Conservation (phyloP, 306 rosid species). For the Sesbania bispinosa region DNA sequence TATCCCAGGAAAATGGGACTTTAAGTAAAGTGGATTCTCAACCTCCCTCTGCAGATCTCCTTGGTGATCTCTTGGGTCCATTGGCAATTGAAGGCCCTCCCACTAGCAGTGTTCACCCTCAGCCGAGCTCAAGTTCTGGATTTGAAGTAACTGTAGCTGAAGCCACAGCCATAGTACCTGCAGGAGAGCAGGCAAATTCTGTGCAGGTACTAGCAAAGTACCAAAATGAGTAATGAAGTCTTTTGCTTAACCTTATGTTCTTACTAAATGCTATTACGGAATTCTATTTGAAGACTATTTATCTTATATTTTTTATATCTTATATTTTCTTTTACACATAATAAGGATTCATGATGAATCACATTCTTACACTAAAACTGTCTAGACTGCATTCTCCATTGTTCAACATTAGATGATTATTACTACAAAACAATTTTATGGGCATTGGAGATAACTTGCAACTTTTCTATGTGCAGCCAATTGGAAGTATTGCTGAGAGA, state of each 20-base stretch:
- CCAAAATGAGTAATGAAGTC: background rate
- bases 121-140: conserved; percentile 42
- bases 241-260: conserved; percentile 4
- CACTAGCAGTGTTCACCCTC: conserved; percentile 40
- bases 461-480: conserved; percentile 67
- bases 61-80: conserved; percentile 86
- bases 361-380: background rate
- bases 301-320: background rate
- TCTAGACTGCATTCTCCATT: conserved; percentile 14
- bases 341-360: conserved; percentile 10
- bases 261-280: background rate
- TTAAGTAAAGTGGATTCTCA: conserved; percentile 54
- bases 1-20: conserved; percentile 72
- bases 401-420: conserved; percentile 22
- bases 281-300: conserved; percentile 9
- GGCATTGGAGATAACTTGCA: conserved; percentile 21
- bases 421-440: background rate
- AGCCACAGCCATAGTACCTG: conserved; percentile 85
- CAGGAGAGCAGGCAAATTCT: conserved; percentile 68
- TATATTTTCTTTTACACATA: background rate
- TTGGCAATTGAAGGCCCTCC: conserved; percentile 98
- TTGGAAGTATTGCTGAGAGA: conserved; percentile 91
- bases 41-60: conserved; percentile 62
- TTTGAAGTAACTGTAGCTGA: conserved; percentile 55
- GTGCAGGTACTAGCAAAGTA: conserved; percentile 59